Evolutionary conservation across 805 yeast genomes (phyloP), one percentile per base, ranked within the genome.

Genomic region (Metschnikowia koreensis): DNA sequence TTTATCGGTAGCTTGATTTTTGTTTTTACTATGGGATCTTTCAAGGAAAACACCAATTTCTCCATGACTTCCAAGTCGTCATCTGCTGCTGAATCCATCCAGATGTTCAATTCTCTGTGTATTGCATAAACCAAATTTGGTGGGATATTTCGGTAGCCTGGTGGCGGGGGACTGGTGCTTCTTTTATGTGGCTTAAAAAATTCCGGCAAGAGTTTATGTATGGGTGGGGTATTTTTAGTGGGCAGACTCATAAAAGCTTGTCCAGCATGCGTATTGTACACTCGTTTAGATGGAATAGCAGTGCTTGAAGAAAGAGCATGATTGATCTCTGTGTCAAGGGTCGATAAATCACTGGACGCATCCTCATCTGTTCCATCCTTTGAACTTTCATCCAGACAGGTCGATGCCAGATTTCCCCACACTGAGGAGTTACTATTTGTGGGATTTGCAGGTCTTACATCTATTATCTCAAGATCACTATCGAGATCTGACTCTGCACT

Each of bases 11-110:
- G 60, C 39, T 59, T 54, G 38, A 75, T 74, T 49, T 65, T 71
- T 36, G 71, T 66, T 26, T 71, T 72, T 29, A 69, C 63, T n/a
- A 71, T 57, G 3, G 79, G 79, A 52, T 75, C 79, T 41, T 69
- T 60, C 33, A 75, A 55, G 7, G 76, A 62, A 52, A 73, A 74
- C 0, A 68, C 60, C 51, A 73, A 60, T 44, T 67, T 71, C n/a
- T 70, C 72, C 26, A 71, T 63, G 50, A 70, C 65, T 15, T 66
- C 70, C 15, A 68, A 48, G 26, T 67, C 74, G 34, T 63, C 69
- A 33, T 65, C 68, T 13, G 48, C 40, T 7, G 51, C 42, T 2
- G 41, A 22, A n/a, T 63, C 68, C 37, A 51, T 48, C 38, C 61
- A 57, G 7, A 58, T 46, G 12, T 61, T 59, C 16, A 70, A 55